Percentiles rank a stretch among this genome's conserved stretches.
These are phyloP conservation scores for Lichtheimia corymbifera DNA, from an alignment of 371 early-diverging fungal genomes.

Conservation along the genomic window DNA sequence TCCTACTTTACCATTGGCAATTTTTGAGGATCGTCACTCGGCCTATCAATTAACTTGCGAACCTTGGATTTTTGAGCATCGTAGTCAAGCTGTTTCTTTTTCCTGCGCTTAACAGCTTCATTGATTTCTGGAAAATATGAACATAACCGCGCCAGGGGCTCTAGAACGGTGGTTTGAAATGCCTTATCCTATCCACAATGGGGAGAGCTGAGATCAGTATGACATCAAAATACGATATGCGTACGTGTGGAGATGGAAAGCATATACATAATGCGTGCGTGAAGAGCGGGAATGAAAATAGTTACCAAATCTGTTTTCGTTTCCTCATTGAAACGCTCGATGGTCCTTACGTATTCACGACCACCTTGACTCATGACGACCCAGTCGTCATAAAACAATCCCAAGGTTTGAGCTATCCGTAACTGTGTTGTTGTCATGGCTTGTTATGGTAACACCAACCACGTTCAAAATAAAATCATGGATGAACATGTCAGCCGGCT, in stretches of 20 bases:
- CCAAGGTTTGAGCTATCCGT: slow-evolving; percentile 78
- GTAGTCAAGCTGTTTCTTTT: slow-evolving; percentile 88
- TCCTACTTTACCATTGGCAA: slow-evolving; percentile 54
- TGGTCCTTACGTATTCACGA: slow-evolving; percentile 73
- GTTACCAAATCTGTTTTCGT: slow-evolving; percentile 71
- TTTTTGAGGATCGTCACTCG: slow-evolving; percentile 73
- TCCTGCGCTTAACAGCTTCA: slow-evolving; percentile 85
- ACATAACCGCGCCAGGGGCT: slow-evolving; percentile 84
- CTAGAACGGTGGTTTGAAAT: slow-evolving; percentile 82
- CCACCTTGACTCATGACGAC: slow-evolving; percentile 49
- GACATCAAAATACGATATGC: too few relatives aligned
- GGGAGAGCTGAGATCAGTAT: too few relatives aligned
- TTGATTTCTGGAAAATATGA: slow-evolving; percentile 92
- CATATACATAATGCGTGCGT: too few relatives aligned
- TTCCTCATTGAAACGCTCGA: slow-evolving; percentile 80
- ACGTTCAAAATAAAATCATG: neutral
- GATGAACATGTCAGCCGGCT: neutral
- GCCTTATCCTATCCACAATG: slow-evolving; percentile 62
- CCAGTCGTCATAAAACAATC: slow-evolving; percentile 65
- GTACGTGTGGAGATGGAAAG: too few relatives aligned
- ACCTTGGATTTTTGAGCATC: slow-evolving; percentile 77
- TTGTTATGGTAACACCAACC: slow-evolving; percentile 9
- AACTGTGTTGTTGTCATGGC: slow-evolving; percentile 86
- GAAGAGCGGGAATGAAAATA: too few relatives aligned
- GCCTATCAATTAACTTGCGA: slow-evolving; percentile 79